Evolutionary conservation across 1,284 basidiomycete species (phyloP).

Genomic region (Boletus smithii): DNA sequence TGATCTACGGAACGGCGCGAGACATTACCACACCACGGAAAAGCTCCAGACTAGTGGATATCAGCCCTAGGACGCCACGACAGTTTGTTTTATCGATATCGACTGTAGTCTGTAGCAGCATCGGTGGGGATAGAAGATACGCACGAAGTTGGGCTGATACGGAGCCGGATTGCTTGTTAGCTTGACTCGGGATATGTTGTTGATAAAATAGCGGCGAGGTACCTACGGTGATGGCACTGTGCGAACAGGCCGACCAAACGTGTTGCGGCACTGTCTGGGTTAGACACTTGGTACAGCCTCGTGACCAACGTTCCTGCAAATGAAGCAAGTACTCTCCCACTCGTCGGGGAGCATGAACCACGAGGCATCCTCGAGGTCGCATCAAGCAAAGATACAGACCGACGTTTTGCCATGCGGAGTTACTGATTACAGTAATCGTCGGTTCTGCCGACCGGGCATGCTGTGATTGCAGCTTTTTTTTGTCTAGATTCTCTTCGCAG

Average conservation of each 20-base stretch:
- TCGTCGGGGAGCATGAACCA: conserved; percentile 15
- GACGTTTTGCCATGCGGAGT: conserved; percentile 12
- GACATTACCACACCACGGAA: neutral
- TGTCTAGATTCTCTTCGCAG: conserved; percentile 9
- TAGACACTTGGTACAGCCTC: neutral
- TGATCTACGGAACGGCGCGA: neutral
- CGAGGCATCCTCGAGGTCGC: conserved; percentile 29
- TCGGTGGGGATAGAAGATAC: neutral
- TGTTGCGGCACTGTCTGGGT: conserved; percentile 5
- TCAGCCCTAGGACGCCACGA: neutral
- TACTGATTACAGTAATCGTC: conserved; percentile 8
- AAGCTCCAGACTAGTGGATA: neutral
- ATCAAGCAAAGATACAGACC: conserved; percentile 8
- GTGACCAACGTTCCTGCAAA: conserved; percentile 8
- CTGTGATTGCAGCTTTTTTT: conserved; percentile 18
- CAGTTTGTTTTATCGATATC: no score
- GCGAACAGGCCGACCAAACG: conserved; percentile 4
- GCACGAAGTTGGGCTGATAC: neutral
- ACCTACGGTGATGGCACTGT: no score
- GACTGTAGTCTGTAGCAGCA: no score
- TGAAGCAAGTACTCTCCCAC: conserved; percentile 14
- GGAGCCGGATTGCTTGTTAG: no score
- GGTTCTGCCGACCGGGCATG: conserved; percentile 21
- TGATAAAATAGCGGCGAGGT: neutral
- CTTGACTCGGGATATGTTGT: no score